Base-by-base conservation (phyloP, 306 rosid species). In the Cucumis cinereus region DNA sequence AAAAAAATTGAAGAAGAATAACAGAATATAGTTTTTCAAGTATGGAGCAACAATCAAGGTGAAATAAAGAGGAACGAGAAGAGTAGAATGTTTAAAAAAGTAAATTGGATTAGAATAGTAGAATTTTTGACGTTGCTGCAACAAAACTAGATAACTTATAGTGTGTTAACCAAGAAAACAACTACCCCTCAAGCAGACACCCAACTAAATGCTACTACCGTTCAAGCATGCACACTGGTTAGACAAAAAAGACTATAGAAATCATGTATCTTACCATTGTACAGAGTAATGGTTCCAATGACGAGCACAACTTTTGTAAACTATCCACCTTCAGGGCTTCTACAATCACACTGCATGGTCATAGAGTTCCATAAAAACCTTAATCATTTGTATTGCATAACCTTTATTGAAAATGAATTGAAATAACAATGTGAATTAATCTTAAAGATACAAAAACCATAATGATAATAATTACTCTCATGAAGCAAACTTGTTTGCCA, bases 301-400 rank as follows among this genome's bases (percentile, higher is more conserved):
- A 90, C 16, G 95, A 90, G 81, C 92, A 87, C 52, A 90, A 88
- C 84, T 90, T 90, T 80, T 90, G 95, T 85, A 90, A 82, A 88
- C 95, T 90, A 78, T 90, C 95, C 83, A 90, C 89, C 83, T 90
- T 90, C 68, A 90, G 90, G 64, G 95, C 95, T 84, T 90, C 95
- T 30, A 90, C 92, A 78, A 90, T 90, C 55, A 90, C 95, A 80
- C 95, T 90, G 91, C 76, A 83, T 66, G 78, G 69, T 35, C 10
- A 86, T 52, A 79, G 56, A 30, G 30, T 28, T 28, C 58, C 43
- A 40, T 53, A 76, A 59, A 30, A 30, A 23, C 23, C 8, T 30
- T 19, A 11, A 79, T 28, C 16, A 8, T 40, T 8, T n/a, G 63
- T 33, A 15, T 26, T 19, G 16, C 30, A 17, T 19, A 30, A 55